Conservation (phyloP, 2,329 filamentous ascomycete genomes). For the Penicillium sp. region DNA sequence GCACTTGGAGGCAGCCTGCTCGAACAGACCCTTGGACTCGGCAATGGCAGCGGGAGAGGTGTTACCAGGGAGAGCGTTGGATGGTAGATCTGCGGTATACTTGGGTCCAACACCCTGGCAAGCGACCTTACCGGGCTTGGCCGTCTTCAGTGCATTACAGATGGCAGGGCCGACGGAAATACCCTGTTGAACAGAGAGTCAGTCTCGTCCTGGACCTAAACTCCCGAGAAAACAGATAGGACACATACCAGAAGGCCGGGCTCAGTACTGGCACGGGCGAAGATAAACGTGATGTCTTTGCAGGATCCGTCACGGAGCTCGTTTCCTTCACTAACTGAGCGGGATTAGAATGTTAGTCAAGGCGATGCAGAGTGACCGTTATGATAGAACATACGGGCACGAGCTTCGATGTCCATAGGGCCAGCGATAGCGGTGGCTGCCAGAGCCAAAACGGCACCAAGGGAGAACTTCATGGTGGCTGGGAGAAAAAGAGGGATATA, state of each 20-base stretch:
- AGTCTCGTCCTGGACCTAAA: background rate
- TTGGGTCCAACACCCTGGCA: constrained; percentile 49
- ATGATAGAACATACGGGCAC: background rate
- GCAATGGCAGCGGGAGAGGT: constrained; percentile 39
- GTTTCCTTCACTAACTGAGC: constrained; percentile 27
- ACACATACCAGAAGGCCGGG: constrained; percentile 49
- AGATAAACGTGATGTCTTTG: constrained; percentile 49
- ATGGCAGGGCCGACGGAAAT: constrained; percentile 30
- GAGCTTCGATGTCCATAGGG: constrained; percentile 7
- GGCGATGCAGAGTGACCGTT: background rate
- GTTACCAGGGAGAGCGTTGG: constrained; percentile 43
- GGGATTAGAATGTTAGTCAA: background rate
- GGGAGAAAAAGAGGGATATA: background rate
- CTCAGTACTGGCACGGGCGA: constrained; percentile 52
- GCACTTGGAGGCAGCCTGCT: constrained; percentile 1
- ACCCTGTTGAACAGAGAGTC: constrained; percentile 22
- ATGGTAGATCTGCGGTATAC: constrained; percentile 40
- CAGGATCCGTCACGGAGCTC: constrained; percentile 45
- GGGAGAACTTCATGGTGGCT: constrained; percentile 6
- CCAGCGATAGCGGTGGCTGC: constrained; percentile 3
- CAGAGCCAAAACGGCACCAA: constrained; percentile 2
- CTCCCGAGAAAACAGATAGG: background rate
- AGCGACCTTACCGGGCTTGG: constrained; percentile 22
- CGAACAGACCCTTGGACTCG: constrained; percentile 45
- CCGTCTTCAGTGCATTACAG: constrained; percentile 28